Evolutionary conservation across 257 asterid species (phyloP), one percentile per base, ranked within the genome.

Genomic region (Ballota nigra): DNA sequence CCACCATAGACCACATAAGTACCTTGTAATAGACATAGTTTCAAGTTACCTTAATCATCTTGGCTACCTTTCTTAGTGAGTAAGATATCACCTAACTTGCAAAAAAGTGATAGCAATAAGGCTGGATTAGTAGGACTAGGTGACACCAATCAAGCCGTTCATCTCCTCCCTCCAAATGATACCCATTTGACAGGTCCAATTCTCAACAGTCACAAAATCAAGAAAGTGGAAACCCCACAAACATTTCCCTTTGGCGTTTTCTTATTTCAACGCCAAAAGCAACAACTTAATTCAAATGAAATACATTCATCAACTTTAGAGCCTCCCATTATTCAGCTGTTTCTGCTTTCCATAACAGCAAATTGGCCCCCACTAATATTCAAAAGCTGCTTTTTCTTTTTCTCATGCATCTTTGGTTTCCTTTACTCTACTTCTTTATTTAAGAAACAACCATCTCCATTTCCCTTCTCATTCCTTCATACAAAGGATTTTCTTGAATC

Each of bases 31-130:
- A 63, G 20, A 33, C 61, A 56, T 38, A 2, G 58, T 11, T 58
- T 68, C 0, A 59, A 68, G 72, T 70, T 69, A 74, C 53, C 82
- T 68, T 55, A 63, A 49, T 47, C 73, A 73, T 26, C 66, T 62
- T 49, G 41, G 66, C 73, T 40, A 29, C 19, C 74, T 90, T 85
- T 63, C 97, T 91, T 91, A 89, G 62, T 81, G 89, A 72, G 81
- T 74, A 89, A 91, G 96, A 84, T 80, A 51, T 64, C 45, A 56
- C 73, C 72, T 58, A 41, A 70, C 80, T 43, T 41, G n/a, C 31
- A 81, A 59, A 77, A 75, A 66, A 67, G 43, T 43, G 43, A 0
- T 45, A 4, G 36, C 52, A 66, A 15, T 6, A 5, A 16, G 24
- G 16, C 41, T 33, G 20, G n/a, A 4, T 65, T 18, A 59, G 40